phyloP scores from a whole-genome alignment of 768 basidiomycete species.

The Leucogyrophana mollusca region DNA sequence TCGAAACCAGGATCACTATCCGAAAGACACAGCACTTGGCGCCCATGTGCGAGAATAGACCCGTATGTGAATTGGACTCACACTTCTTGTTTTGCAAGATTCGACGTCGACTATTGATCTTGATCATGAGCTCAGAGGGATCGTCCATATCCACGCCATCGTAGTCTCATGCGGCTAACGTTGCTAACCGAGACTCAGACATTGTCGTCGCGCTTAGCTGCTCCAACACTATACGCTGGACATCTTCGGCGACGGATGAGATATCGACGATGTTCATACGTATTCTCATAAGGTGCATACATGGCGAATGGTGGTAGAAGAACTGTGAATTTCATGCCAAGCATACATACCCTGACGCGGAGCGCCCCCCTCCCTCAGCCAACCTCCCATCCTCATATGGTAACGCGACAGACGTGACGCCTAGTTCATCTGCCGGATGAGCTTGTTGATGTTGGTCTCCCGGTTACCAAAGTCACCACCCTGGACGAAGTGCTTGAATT shows the following conservation, averaged over 20 bases:
- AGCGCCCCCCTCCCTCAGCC: constrained; percentile 9
- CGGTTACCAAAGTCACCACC: constrained; percentile 98
- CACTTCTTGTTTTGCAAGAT: too few species aligned
- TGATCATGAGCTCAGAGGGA: too few species aligned
- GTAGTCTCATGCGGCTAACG: too few species aligned
- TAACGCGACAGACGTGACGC: constrained; percentile 5
- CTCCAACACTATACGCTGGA: neutral
- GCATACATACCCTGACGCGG: constrained; percentile 28
- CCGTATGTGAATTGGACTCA: too few species aligned
- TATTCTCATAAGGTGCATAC: constrained; percentile 29
- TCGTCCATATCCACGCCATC: too few species aligned
- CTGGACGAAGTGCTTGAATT: constrained; percentile 96
- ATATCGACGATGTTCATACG: constrained; percentile 17
- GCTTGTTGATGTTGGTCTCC: constrained; percentile 95
- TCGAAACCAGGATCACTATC: neutral
- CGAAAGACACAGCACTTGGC: too few species aligned
- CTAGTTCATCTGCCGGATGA: constrained; percentile 94
- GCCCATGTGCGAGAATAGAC: too few species aligned
- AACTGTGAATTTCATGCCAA: constrained; percentile 25
- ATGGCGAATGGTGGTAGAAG: constrained; percentile 16
- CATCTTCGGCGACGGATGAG: neutral
- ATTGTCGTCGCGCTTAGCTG: neutral
- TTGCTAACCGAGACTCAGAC: too few species aligned
- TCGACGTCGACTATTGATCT: too few species aligned
- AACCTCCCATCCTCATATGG: constrained; percentile 1